Base-by-base conservation (phyloP, 148 eudicot species). In the Talinum fruticosum region DNA sequence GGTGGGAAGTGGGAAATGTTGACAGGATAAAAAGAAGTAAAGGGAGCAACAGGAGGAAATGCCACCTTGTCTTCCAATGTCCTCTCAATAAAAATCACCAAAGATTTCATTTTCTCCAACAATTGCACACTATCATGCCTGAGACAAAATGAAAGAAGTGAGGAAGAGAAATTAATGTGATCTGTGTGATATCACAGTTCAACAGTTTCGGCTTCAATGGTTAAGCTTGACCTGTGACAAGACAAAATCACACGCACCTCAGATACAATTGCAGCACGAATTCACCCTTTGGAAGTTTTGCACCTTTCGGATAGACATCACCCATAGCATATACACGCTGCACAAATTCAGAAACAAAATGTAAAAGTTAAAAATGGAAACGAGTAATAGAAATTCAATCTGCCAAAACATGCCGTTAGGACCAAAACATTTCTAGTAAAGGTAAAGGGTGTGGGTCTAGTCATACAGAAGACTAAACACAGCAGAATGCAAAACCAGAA, bases 51-150 rank as follows among this genome's bases (percentile, higher is more conserved):
- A 61, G 36, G 53, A 51, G 26, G 29, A 36, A 10, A 51, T 64
- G 53, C 45, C 83, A 91, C 98, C 95, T 91, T 90, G 80, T 90
- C 89, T 59, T 96, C 99, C 89, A 93, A 87, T 24, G 84, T 91
- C 75, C 90, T 96, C 83, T 93, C 98, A 78, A 96, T 87, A 85
- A 93, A 91, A 83, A 96, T 72, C 64, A 90, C 90, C 86, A 96
- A 82, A 28, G 89, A 89, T 84, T 88, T 93, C 92, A 93, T 89
- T 79, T 96, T 96, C 87, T 96, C 99, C 86, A 96, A 83, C 65
- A 88, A 78, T 81, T 96, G 97, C 88, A 96, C 82, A 83, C 89
- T 86, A 74, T 96, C 99, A 85, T 96, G 98, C 89, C 99, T 96
- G 85, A 79, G 85, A 77, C 59, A 82, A 68, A 74, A 83, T 38